phyloP scores from a whole-genome alignment of 148 eudicot genomes.

The Rhododendron kiyosumense region DNA sequence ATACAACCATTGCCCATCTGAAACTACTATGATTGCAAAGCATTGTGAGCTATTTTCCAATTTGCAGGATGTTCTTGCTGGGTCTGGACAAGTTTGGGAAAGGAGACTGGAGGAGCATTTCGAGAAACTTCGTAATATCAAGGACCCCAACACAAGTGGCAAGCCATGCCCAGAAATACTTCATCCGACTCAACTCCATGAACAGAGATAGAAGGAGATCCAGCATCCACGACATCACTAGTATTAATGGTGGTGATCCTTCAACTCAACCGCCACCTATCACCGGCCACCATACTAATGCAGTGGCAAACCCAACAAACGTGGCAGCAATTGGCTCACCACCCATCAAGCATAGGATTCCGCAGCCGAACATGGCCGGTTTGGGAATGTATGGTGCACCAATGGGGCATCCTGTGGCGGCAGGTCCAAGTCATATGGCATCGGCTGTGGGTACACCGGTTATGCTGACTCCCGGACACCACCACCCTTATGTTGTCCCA shows the following conservation, averaged over 20 bases:
- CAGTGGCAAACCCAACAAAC: conserved; percentile 20
- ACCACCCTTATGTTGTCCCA: conserved; percentile 60
- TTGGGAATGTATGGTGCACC: conserved; percentile 79
- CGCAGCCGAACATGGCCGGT: conserved; percentile 45
- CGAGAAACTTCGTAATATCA: conserved; percentile 73
- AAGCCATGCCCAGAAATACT: conserved; percentile 87
- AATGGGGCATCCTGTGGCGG: conserved; percentile 64
- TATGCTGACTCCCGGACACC: conserved; percentile 63
- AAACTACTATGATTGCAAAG: background rate
- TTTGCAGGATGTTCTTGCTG: conserved; percentile 63
- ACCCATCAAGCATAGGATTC: conserved; percentile 29
- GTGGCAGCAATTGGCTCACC: conserved; percentile 26
- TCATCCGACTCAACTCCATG: conserved; percentile 77
- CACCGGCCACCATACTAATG: conserved; percentile 51
- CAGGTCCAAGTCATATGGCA: conserved; percentile 50
- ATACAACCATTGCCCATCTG: background rate
- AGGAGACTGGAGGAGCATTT: conserved; percentile 93
- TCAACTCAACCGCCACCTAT: conserved; percentile 55
- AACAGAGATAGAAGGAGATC: conserved; percentile 80
- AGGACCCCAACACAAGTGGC: conserved; percentile 93
- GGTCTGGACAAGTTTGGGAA: conserved; percentile 86
- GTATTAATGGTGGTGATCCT: conserved; percentile 50
- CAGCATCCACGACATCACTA: conserved; percentile 84
- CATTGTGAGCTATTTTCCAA: background rate
- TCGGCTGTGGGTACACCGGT: conserved; percentile 86